Evolutionary conservation across 805 yeast genomes (phyloP), one percentile per base, ranked within the genome.

Genomic region (Cyberlindnera xishuangbannaensis): DNA sequence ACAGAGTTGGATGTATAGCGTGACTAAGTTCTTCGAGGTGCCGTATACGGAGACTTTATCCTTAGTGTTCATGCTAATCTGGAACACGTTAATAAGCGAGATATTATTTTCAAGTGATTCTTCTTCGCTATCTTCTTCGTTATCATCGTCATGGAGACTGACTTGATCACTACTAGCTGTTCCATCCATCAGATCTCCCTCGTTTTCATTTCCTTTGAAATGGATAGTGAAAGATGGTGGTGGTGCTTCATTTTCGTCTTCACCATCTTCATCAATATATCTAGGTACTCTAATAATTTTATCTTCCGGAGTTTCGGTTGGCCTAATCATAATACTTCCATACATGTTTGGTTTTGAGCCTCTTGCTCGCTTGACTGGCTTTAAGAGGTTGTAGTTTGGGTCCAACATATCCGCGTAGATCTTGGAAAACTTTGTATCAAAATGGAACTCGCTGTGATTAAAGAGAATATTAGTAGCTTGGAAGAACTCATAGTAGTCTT

Each of bases 1-100:
- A 8, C 65, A 53, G 5, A 61, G 50, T 31, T 65, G 65, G 23
- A 53, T 44, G 37, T 64, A 65, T 7, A 68, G 37, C 7, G 46
- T 53, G 5, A 68, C 30, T 27, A 69, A 48, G n/a, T 33, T 25
- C 10, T 22, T 14, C 6, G 49, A 43, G 7, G 50, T 28, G 1
- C 53, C 51, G 30, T 35, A 47, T 0, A 42, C 33, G 7, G 50
- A 31, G 3, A 25, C 7, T 6, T 13, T 18, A n/a, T 29, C 35
- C 13, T 34, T 31, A 9, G 29, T 3, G 6, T 21, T 5, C 6
- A 24, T 10, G 16, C 27, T 29, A 4, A 39, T 29, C 3, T 26
- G 18, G 25, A 39, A 39, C 7, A 39, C 35, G 13, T 39, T 34
- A 1, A 28, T 24, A 17, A 33, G 15, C 4, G 41, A 37, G 4